phyloP scores from a whole-genome alignment of 768 basidiomycete genomes.

The Cystofilobasidium bisporidii region DNA sequence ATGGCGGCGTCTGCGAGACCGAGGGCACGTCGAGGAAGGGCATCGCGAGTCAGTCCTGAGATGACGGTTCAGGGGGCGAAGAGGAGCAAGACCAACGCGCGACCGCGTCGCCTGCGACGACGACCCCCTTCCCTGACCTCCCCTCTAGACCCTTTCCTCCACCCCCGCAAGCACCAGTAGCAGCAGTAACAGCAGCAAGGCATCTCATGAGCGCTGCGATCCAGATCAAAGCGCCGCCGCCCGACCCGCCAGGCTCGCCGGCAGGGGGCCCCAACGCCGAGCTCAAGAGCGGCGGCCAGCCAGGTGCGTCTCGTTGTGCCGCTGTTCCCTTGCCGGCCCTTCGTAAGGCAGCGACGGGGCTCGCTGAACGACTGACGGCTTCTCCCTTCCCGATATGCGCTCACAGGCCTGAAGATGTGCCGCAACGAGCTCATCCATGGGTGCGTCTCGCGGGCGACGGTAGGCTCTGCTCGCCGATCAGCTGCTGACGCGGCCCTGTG shows the following conservation, averaged over 20 bases:
- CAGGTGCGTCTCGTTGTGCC: conserved; percentile 2
- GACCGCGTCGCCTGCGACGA: too few species aligned
- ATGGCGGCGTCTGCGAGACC: background rate
- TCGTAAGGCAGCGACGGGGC: too few species aligned
- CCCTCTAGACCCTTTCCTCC: background rate
- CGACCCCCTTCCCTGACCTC: too few species aligned
- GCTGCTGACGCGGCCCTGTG: too few species aligned
- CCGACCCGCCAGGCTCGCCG: conserved; percentile 7
- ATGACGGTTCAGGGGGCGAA: background rate
- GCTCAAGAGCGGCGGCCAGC: background rate
- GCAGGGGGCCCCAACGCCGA: background rate
- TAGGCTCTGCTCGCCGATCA: background rate
- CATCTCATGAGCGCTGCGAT: conserved; percentile 5
- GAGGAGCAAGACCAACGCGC: background rate
- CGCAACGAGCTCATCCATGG: conserved; percentile 24
- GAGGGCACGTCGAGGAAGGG: conserved; percentile 24
- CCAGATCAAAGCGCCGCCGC: conserved; percentile 20
- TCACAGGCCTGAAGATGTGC: conserved; percentile 22
- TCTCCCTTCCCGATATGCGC: background rate
- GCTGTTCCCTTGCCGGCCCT: background rate
- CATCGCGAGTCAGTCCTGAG: background rate
- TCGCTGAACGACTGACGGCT: too few species aligned
- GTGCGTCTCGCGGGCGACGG: conserved; percentile 1
- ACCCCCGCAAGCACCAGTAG: too few species aligned
- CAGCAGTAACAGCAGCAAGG: too few species aligned